Conservation (phyloP, 345 rosid species). For the Eutrema yunnanense region DNA sequence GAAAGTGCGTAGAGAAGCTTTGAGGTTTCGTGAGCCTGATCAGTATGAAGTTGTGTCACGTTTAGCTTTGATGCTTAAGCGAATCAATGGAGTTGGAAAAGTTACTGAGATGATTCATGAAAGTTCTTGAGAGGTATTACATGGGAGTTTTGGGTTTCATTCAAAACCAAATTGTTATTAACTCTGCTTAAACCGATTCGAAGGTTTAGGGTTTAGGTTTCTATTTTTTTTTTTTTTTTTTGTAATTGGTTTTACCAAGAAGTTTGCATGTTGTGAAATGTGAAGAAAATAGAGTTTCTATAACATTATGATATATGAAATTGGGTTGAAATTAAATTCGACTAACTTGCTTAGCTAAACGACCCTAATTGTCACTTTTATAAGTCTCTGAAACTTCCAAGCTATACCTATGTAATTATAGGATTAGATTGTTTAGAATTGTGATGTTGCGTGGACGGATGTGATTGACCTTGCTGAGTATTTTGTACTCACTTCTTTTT, state of each 20-base stretch:
- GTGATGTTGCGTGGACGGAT: too few species aligned
- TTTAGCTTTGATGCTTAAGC: conserved; percentile 5
- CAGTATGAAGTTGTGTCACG: conserved; percentile 17
- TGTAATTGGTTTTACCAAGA: not conserved
- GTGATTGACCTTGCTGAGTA: too few species aligned
- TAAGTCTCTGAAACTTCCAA: too few species aligned
- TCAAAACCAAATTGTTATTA: not conserved
- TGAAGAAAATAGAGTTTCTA: too few species aligned
- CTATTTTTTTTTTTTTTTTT: too few species aligned
- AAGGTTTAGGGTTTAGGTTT: not conserved
- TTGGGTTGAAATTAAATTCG: too few species aligned
- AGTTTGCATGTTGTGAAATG: not conserved
- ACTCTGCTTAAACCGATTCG: not conserved
- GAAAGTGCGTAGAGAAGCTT: conserved; percentile 16
- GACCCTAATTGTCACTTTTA: too few species aligned
- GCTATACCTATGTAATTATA: too few species aligned
- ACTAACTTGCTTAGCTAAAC: too few species aligned
- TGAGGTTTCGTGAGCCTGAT: conserved; percentile 10
- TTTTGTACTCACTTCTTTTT: too few species aligned
- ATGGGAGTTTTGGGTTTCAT: conserved; percentile 1
- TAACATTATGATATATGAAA: too few species aligned
- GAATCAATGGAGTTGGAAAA: not conserved
- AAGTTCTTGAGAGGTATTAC: conserved; percentile 16
- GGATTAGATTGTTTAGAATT: too few species aligned
- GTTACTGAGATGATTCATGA: not conserved